Percentiles rank a stretch among this genome's conserved stretches.
Conservation (phyloP, 1,284 basidiomycete genomes). For the Puccinia horiana region DNA sequence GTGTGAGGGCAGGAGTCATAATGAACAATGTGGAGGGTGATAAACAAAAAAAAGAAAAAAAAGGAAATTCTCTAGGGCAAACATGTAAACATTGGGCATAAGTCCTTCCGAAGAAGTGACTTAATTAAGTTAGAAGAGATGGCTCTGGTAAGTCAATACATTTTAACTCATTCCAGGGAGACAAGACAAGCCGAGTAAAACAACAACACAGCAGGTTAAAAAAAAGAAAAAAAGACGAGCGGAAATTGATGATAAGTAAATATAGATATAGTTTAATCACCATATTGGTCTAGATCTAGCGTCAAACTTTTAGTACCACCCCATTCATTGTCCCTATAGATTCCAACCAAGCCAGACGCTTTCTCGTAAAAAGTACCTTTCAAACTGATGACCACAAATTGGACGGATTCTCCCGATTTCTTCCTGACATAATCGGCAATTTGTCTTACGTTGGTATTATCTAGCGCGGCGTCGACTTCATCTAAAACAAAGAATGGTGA, state of each 20-base stretch:
- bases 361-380: slow-evolving; percentile 72
- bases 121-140: too few relatives aligned
- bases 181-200: background rate
- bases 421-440: slow-evolving; percentile 82
- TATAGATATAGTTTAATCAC: slow-evolving; percentile 15
- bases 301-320: slow-evolving; percentile 87
- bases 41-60: too few relatives aligned
- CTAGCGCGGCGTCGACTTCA: slow-evolving; percentile 94
- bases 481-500: slow-evolving; percentile 98
- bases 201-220: background rate
- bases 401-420: slow-evolving; percentile 48
- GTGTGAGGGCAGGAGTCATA: too few relatives aligned
- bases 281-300: slow-evolving; percentile 69
- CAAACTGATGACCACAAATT: slow-evolving; percentile 59
- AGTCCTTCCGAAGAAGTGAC: too few relatives aligned
- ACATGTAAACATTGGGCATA: too few relatives aligned
- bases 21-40: too few relatives aligned
- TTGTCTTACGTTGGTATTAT: slow-evolving; percentile 91
- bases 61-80: too few relatives aligned
- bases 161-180: background rate
- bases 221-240: background rate
- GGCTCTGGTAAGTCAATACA: too few relatives aligned
- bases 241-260: background rate
- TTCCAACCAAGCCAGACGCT: slow-evolving; percentile 86
- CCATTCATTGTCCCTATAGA: slow-evolving; percentile 88